Base-by-base conservation (phyloP, 2,329 filamentous ascomycete species). In the Monilinia polystroma region DNA sequence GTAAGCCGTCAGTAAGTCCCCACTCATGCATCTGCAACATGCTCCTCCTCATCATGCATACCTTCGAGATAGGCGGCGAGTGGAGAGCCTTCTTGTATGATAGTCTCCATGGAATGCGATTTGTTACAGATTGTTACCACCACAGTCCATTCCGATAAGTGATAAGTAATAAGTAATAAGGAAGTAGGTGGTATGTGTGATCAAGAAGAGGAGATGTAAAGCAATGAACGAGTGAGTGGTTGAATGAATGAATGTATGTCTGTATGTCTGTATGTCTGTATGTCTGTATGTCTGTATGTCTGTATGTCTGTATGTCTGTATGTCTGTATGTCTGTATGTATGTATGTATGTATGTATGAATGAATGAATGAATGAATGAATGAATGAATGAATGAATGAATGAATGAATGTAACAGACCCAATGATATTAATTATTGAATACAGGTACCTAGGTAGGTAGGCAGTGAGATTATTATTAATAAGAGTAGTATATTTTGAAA, bases 51-150 rank as follows among this genome's bases (percentile, higher is more conserved):
- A 52, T 32, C 54, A 52, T 41, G 79, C 83, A 75, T 79, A 95
- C 93, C 93, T 87, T 93, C 89, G 73, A 97, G 87, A 81, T 95
- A 95, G 75, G 91, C 88, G 77, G 92, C 93, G 80, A 97, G 84
- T 74, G 93, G 93, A 77, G 91, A 91, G 80, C 93, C 88, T 80
- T 95, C 87, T 80, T 90, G 91, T 73, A 97, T 87, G 74, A 97
- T 84, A 75, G 90, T 87, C 85, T 97, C 93, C 93, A 97, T 95
- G 71, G 70, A 71, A 72, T 68, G 67, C 66, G 63, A 57, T 64
- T 68, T 54, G 72, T 69, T 70, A 70, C 66, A 43, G 66, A 58
- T 58, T 11, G 54, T 66, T 43, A 38, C 51, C 63, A 41, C 58
- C n/a, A 66, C 43, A 32, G 59, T 71, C 72, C 72, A 74, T 73